Base-by-base conservation (phyloP, 306 rosid genomes). In the Luffa acutangula region DNA sequence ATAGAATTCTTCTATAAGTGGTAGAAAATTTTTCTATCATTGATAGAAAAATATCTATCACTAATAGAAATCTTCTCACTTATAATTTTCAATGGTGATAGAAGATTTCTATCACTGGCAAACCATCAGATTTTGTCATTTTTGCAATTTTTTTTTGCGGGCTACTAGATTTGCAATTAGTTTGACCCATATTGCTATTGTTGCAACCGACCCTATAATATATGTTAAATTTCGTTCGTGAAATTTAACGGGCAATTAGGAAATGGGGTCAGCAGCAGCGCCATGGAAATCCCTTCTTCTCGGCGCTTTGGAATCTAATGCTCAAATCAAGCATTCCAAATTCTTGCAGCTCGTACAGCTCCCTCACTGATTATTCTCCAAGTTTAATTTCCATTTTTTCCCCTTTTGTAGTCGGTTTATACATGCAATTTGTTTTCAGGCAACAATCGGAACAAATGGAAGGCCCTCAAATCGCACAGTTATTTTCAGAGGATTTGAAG, bases 401-500 rank as follows among this genome's bases (percentile, higher is more conserved):
- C 5, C 9, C 45, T 51, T 46, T 45, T 39, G 63, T 11, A 14
- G 14, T 64, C 18, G 34, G 51, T 81, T 66, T 67, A 9, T 77
- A 33, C 76, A 64, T 49, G 67, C 33, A 25, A 31, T 75, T 13
- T 48, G 77, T 7, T 85, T 81, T 87, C 87, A 91, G 94, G 94
- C 97, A 12, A 90, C 97, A 13, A 37, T 89, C 9, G 97, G 91
- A 88, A 83, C 86, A 65, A 82, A 87, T 72, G 91, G 94, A 67
- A 85, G 80, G 75, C 97, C 94, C 82, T 90, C 97, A 5, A 92
- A 92, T 78, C 97, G 97, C 80, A 92, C 94, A 12, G 88, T 92
- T 49, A 91, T 92, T 84, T 91, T 89, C 89, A 90, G 97, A 82
- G 94, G 97, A 46, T 90, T 92, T 80, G 88, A 88, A 83, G 94